Base-by-base conservation (phyloP, 2,329 filamentous ascomycete species). In the Ambrosiella cleistominuta region DNA sequence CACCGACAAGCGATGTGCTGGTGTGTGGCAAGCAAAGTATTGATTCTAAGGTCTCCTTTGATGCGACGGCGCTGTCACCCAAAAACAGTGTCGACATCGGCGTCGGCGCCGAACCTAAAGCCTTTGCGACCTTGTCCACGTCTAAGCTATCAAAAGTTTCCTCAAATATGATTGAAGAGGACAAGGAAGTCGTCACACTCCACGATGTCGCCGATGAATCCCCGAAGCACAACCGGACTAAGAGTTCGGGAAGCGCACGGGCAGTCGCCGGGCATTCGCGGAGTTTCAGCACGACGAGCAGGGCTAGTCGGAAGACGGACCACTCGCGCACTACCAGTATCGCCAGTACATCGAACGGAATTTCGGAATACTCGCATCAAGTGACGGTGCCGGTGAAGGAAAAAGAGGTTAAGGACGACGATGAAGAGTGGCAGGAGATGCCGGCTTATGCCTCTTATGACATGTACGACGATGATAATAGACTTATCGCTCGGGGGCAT, bases 381-480 rank as follows among this genome's bases (percentile, higher is more conserved):
- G 81, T 84, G 63, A 71, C 89, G 54, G 78, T 82, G 8, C 57
- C 60, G 11, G 38, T 54, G 4, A 72, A 77, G 13, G 74, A 80
- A 62, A 74, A 77, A 45, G 72, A 79, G 11, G 71, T 76, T 11
- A 72, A 78, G 51, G 72, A 75, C 11, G 81, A 81, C 5, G 85
- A 85, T n/a, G 82, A 73, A 1, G 81, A 77, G 56, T 98, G 93
- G 93, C 88, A 96, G 71, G 79, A 81, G 2, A 98, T 98, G 93
- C 93, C 91, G 1, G 82, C 93, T 1, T 88, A 90, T 66, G 93
- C 90, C 7, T 85, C 85, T 42, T 94, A 93, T 68, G 91, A 97
- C 70, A 86, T 95, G 63, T 98, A 97, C 69, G 88, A 98, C 67
- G 93, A 98, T 65, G 84, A 95, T 68, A 86, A 95, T 64, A 86